Evolutionary conservation across 2,329 filamentous ascomycete genomes (phyloP), one percentile per base, ranked within the genome.

Genomic region (Botrytis fragariae): DNA sequence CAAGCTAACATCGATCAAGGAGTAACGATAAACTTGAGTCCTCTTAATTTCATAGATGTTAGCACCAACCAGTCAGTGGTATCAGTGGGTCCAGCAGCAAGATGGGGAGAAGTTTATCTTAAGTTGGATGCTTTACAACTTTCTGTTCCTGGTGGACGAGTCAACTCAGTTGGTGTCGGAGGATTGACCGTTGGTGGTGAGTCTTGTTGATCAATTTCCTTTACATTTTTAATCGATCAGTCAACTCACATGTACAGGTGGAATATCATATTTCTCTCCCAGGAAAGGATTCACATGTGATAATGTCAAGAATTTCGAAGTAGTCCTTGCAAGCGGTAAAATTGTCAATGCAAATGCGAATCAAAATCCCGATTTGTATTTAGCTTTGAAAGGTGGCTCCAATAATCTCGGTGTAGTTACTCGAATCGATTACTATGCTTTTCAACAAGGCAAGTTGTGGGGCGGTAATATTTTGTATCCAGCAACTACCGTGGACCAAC

Each of bases 341-440:
- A 82, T 88, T 61, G 80, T 87, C 54, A 84, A 83, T 4, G 87
- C 84, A 3, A 69, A 69, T 44, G 67, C 51, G 7, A 44, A 32
- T 29, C 18, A 3, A 85, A 81, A 89, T 74, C 72, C 82, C 0
- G 87, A 89, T 71, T 81, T 90, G 10, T 89, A 83, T 79, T 82
- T 82, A 76, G 86, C 85, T 0, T 83, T 90, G 5, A 85, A 85
- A 71, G 88, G 88, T 9, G 88, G 88, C 32, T 84, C 86, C n/a
- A 87, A 85, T 78, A 88, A 87, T 77, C 88, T 86, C 74, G 87
- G 86, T 5, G 83, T 87, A 74, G 83, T 86, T 14, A 85, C 85
- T 10, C 81, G 81, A 18, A 86, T 85, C 76, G 78, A 84, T 18
- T 44, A 72, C 42, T 39, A 64, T 7, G 65, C 73, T 22, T 74